Conservation (phyloP, 1,284 basidiomycete species). For the Farysia itapuensis region DNA sequence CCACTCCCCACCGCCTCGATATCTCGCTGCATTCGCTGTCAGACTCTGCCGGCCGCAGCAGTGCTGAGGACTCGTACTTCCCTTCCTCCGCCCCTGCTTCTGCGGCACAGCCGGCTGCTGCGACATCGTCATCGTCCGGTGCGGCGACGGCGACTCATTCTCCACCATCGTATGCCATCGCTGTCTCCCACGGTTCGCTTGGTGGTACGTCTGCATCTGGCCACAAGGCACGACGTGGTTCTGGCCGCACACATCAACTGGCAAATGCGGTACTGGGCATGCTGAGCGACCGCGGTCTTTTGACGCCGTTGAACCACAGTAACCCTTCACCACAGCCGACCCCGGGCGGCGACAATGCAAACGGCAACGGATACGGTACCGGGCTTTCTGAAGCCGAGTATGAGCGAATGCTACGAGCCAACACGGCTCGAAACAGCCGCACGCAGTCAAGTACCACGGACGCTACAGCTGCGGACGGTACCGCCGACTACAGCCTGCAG, state of each 20-base stretch:
- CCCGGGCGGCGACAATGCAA: slow-evolving; percentile 8
- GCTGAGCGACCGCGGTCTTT: slow-evolving; percentile 40
- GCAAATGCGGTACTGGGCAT: slow-evolving; percentile 50
- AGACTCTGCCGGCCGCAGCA: slow-evolving; percentile 8
- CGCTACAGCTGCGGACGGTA: neutral
- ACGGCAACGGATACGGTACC: slow-evolving; percentile 18
- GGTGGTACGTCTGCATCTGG: slow-evolving; percentile 19
- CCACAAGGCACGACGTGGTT: slow-evolving; percentile 34
- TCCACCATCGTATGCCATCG: slow-evolving; percentile 16
- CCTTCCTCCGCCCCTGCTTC: slow-evolving; percentile 21
- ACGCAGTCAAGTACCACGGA: neutral
- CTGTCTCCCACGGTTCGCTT: slow-evolving; percentile 15
- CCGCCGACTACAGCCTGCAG: slow-evolving; percentile 16
- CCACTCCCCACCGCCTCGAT: slow-evolving; percentile 65
- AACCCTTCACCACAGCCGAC: slow-evolving; percentile 24
- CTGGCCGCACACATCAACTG: slow-evolving; percentile 36
- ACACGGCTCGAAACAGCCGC: slow-evolving; percentile 22
- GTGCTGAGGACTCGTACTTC: slow-evolving; percentile 33
- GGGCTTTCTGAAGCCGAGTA: slow-evolving; percentile 33
- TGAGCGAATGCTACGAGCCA: slow-evolving; percentile 25
- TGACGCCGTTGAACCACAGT: slow-evolving; percentile 30
- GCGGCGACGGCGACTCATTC: slow-evolving; percentile 2
- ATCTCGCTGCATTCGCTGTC: slow-evolving; percentile 62
- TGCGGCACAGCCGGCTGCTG: slow-evolving; percentile 5
- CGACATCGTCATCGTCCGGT: neutral